phyloP scores from a whole-genome alignment of 2,329 filamentous ascomycete genomes.

The Talaromyces atroroseus region DNA sequence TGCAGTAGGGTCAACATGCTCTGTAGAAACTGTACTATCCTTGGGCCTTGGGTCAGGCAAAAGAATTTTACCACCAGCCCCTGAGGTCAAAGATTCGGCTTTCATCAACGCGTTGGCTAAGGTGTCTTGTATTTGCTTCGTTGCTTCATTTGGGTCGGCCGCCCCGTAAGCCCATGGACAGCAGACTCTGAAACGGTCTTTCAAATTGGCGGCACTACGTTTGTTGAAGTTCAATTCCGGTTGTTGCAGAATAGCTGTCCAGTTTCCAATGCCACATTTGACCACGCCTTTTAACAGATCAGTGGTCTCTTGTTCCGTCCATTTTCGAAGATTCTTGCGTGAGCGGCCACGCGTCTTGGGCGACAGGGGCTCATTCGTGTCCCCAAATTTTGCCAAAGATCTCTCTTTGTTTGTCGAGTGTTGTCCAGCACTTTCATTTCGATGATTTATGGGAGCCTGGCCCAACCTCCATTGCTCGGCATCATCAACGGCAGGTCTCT shows the following conservation, averaged over 20 bases:
- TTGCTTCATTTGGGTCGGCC: constrained; percentile 33
- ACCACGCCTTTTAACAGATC: constrained; percentile 54
- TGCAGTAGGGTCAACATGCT: constrained; percentile 7
- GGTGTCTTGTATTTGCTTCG: constrained; percentile 31
- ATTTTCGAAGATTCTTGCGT: constrained; percentile 48
- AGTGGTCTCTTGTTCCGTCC: constrained; percentile 58
- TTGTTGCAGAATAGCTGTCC: constrained; percentile 58
- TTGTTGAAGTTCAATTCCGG: constrained; percentile 53
- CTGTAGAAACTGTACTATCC: constrained; percentile 15
- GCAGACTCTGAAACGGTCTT: constrained; percentile 56
- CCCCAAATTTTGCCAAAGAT: not conserved
- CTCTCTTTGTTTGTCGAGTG: not conserved
- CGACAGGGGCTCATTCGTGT: constrained; percentile 23
- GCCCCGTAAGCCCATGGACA: constrained; percentile 45
- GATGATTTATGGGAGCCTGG: not conserved
- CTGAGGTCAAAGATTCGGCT: constrained; percentile 24
- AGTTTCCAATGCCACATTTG: constrained; percentile 58
- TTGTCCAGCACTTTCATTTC: not conserved
- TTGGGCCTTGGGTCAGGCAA: constrained; percentile 22
- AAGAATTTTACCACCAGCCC: constrained; percentile 21
- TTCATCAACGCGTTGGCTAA: constrained; percentile 30
- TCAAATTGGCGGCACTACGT: constrained; percentile 57
- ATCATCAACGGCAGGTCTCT: constrained; percentile 14
- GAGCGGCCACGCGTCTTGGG: constrained; percentile 34
- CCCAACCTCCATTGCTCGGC: not conserved